Conservation (phyloP, 2,329 filamentous ascomycete species). For the Nemania sp. region DNA sequence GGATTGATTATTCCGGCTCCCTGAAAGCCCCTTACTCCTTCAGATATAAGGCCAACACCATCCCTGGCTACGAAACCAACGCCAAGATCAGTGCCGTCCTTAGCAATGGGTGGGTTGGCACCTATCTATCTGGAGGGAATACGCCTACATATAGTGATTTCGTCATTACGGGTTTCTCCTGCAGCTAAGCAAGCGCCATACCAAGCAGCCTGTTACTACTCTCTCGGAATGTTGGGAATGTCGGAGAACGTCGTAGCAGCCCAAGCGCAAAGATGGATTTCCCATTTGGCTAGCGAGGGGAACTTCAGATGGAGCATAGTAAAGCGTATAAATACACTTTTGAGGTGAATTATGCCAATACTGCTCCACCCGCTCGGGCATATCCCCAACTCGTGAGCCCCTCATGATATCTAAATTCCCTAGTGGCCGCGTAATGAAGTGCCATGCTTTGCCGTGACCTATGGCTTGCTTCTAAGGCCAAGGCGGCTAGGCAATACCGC, state of each 20-base stretch:
- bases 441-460: no score
- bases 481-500: no score
- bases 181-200: neutral
- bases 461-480: no score
- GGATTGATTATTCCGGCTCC: conserved; percentile 19
- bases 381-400: no score
- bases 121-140: neutral
- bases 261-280: neutral
- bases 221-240: neutral
- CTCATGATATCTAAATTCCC: no score
- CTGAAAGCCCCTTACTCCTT: conserved; percentile 15
- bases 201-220: neutral
- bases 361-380: no score
- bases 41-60: conserved; percentile 28
- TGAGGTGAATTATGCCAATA: no score
- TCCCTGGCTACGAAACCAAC: conserved; percentile 21
- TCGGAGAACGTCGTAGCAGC: neutral
- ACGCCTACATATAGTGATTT: neutral
- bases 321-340: no score
- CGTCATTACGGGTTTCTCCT: conserved; percentile 20
- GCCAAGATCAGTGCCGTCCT: conserved; percentile 10
- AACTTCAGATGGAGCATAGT: no score
- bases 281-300: no score
- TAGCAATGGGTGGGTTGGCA: conserved; percentile 19
- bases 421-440: no score